Base-by-base conservation (phyloP, 352 stramenopile genomes). In the Peronospora tabacina region DNA sequence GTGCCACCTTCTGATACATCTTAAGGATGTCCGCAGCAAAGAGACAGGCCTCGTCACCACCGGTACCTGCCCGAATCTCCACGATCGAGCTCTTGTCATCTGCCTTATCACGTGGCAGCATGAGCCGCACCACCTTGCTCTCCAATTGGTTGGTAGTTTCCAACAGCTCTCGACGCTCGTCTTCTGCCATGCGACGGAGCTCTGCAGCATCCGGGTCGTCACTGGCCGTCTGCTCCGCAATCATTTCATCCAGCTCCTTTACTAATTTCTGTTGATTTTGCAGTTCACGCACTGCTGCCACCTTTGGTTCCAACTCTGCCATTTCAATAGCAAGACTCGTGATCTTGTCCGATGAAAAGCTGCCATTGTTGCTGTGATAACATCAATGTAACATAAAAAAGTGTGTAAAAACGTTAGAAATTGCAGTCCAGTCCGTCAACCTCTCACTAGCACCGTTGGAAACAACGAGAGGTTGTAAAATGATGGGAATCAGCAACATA, bases 41-140 rank as follows among this genome's bases (percentile, higher is more conserved):
- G 16, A 99, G 82, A 59, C 84, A 96, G 7, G 95, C 95, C 59
- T 99, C 96, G 22, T 95, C 94, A 17, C 96, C 96, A 39, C 96
- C 96, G 6, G 95, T 98, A 38, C 95, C 95, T 5, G 90, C 85
- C 7, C 89, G 85, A 35, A 99, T 97, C 70, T 99, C 95, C 4
- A 99, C 49, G 70, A 98, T 98, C 34, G 95, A 95, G 61, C 97
- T 98, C 52, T 95, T 89, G 37, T 97, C 84, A 61, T 98, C 96
- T 52, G 95, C 72, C 44, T 75, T 64, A 61, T 95, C 83, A 5
- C 75, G 73, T 17, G 81, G 81, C 32, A 91, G 67, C 78, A 91
- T 89, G 15, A 89, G 55, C 1, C 77, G 68, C 37, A 82, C 87
- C 35, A 91, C 76, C 8, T 72, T 57, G 11, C 53, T 55, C 49